Conservation (phyloP, 176 grass and related monocot species). For the Luzula sylvatica region DNA sequence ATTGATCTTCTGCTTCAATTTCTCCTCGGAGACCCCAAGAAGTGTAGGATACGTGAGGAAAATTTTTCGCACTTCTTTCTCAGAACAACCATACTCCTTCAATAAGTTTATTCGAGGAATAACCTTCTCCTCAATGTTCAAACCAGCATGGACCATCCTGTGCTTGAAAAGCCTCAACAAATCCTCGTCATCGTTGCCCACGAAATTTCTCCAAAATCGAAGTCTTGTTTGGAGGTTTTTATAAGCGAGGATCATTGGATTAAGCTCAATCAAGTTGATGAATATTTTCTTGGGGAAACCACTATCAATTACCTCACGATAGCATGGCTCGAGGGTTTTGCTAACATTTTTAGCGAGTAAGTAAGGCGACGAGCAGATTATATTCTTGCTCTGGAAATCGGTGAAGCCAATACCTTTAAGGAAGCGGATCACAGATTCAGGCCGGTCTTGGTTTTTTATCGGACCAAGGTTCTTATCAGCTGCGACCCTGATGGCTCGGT, state of each 20-base stretch:
- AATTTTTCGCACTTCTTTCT: background rate
- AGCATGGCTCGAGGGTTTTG: background rate
- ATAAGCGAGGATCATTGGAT: background rate
- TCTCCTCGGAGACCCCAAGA: background rate
- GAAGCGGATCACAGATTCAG: too few species aligned
- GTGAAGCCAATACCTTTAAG: too few species aligned
- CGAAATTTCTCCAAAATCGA: slow-evolving; percentile 8
- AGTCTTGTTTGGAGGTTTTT: slow-evolving; percentile 2
- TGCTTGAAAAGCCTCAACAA: slow-evolving; percentile 8
- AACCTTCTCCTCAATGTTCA: background rate
- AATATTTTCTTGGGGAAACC: slow-evolving; percentile 12
- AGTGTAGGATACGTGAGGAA: background rate
- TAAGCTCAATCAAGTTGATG: slow-evolving; percentile 1
- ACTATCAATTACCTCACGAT: slow-evolving; percentile 4
- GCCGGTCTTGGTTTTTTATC: too few species aligned
- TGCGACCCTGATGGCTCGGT: too few species aligned
- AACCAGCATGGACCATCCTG: background rate
- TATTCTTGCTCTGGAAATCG: too few species aligned
- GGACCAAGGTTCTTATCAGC: too few species aligned
- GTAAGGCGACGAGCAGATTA: slow-evolving; percentile 2
- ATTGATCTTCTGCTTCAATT: background rate
- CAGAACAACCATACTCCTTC: background rate
- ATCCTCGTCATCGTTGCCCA: background rate
- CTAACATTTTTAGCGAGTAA: background rate
- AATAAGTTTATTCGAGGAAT: background rate